Conservation (phyloP, 2,329 filamentous ascomycete genomes). For the Graphilbum ipis-grandicollis region DNA sequence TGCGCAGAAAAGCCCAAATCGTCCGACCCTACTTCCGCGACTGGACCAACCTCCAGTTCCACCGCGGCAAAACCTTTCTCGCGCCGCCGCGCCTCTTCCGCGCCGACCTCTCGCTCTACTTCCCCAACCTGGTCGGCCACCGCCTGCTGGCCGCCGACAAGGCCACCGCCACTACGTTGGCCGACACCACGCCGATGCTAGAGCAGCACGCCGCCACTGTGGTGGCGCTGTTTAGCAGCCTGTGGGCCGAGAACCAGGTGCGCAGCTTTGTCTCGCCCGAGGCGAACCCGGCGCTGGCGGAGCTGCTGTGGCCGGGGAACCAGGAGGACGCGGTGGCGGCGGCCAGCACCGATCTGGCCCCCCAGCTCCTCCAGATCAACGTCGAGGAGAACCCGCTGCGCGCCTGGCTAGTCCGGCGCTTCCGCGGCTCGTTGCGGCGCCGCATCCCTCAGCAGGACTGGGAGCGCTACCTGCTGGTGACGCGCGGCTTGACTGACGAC, state of each 20-base stretch:
- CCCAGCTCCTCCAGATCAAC: constrained; percentile 76
- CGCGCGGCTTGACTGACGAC: constrained; percentile 38
- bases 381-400: constrained; percentile 66
- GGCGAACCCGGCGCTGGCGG: constrained; percentile 52
- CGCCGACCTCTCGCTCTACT: constrained; percentile 67
- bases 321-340: constrained; percentile 21
- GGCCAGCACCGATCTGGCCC: too few relatives aligned
- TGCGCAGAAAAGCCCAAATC: constrained; percentile 50
- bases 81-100: constrained; percentile 75
- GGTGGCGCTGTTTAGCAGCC: constrained; percentile 63
- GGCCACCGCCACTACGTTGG: constrained; percentile 38
- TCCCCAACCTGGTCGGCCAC: constrained; percentile 75
- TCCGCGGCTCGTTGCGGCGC: constrained; percentile 33
- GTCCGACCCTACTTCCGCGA: constrained; percentile 88
- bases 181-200: constrained; percentile 61
- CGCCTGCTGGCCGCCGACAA: constrained; percentile 47
- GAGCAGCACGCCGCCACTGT: constrained; percentile 39
- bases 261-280: constrained; percentile 49
- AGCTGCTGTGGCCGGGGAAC: constrained; percentile 40
- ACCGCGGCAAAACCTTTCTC: constrained; percentile 84
- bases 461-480: constrained; percentile 44
- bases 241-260: constrained; percentile 74
- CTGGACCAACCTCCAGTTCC: constrained; percentile 67
- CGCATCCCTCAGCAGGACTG: constrained; percentile 33
- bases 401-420: constrained; percentile 38